These are phyloP conservation scores for Leptoxyphium fumago DNA, from an alignment of 2,329 filamentous ascomycete species.

Conservation along the genomic window DNA sequence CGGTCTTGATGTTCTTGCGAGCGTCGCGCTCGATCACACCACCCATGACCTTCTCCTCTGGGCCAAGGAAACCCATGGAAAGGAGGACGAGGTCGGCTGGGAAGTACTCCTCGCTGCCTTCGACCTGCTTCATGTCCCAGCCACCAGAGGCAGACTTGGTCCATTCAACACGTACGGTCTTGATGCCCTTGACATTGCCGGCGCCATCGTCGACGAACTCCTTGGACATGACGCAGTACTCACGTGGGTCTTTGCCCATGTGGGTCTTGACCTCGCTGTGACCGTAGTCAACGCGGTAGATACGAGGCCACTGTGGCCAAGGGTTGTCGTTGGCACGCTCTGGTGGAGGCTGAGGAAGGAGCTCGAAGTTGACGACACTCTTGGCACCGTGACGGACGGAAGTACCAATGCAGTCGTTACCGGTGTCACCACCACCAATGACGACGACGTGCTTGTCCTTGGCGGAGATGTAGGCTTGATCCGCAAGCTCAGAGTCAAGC, in stretches of 20 bases:
- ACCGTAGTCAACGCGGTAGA: conserved; percentile 97
- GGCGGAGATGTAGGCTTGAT: conserved; percentile 79
- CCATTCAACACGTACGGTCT: conserved; percentile 91
- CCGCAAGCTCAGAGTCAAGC: conserved; percentile 74
- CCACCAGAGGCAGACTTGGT: conserved; percentile 76
- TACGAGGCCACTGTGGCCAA: conserved; percentile 95
- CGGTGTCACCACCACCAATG: conserved; percentile 93
- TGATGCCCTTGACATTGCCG: conserved; percentile 88
- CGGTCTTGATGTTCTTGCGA: conserved; percentile 92
- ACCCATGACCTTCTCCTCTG: conserved; percentile 75
- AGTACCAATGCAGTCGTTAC: conserved; percentile 95
- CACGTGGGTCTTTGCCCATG: conserved; percentile 88
- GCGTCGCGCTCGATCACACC: conserved; percentile 82
- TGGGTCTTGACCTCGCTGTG: conserved; percentile 92
- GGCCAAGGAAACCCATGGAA: conserved; percentile 94
- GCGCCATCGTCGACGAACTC: conserved; percentile 83
- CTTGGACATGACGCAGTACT: conserved; percentile 97
- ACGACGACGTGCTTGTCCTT: conserved; percentile 94
- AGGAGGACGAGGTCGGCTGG: conserved; percentile 85
- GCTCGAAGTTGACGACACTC: conserved; percentile 91
- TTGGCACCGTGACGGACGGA: conserved; percentile 91
- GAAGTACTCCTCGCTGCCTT: conserved; percentile 90
- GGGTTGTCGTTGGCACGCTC: conserved; percentile 90
- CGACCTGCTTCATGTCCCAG: conserved; percentile 98
- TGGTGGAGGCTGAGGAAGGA: conserved; percentile 79